Conservation (phyloP, 1,139 yeast species). For the Geotrichum siamense region DNA sequence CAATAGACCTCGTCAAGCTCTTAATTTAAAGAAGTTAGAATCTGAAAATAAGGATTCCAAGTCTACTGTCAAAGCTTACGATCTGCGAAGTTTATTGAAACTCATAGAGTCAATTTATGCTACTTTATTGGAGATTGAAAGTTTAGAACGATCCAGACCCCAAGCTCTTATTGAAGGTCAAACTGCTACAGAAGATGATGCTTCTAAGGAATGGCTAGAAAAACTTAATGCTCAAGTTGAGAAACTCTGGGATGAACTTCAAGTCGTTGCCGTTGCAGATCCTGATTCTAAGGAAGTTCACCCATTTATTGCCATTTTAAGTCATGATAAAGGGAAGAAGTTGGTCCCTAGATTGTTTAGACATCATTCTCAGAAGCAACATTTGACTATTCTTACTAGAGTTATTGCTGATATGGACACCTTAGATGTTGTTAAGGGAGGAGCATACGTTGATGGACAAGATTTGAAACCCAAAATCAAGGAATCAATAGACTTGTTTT, state of each 20-base stretch:
- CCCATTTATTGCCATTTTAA: slow-evolving; percentile 78
- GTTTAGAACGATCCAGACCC: slow-evolving; percentile 58
- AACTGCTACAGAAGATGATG: slow-evolving; percentile 30
- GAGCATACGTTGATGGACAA: slow-evolving; percentile 65
- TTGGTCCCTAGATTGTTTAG: slow-evolving; percentile 83
- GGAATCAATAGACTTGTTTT: slow-evolving; percentile 71
- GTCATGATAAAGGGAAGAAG: slow-evolving; percentile 83
- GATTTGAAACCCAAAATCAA: slow-evolving; percentile 41
- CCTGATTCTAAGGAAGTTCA: slow-evolving; percentile 30
- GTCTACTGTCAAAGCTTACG: slow-evolving; percentile 15
- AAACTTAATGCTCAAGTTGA: slow-evolving; percentile 31
- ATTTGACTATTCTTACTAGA: slow-evolving; percentile 69
- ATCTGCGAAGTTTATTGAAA: slow-evolving; percentile 27
- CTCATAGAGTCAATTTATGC: slow-evolving; percentile 71
- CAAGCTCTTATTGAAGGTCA: slow-evolving; percentile 20
- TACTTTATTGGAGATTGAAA: slow-evolving; percentile 72
- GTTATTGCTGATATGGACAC: slow-evolving; percentile 78
- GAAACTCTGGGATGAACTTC: slow-evolving; percentile 69
- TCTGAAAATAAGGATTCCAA: slow-evolving; percentile 3
- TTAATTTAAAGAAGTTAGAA: slow-evolving; percentile 47
- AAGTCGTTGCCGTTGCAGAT: slow-evolving; percentile 51
- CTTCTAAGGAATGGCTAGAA: slow-evolving; percentile 30
- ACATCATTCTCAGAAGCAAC: slow-evolving; percentile 70
- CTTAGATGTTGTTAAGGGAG: slow-evolving; percentile 67
- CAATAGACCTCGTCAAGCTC: slow-evolving; percentile 82